Evolutionary conservation across 345 rosid species (phyloP).

Genomic region (Ceriops decandra): DNA sequence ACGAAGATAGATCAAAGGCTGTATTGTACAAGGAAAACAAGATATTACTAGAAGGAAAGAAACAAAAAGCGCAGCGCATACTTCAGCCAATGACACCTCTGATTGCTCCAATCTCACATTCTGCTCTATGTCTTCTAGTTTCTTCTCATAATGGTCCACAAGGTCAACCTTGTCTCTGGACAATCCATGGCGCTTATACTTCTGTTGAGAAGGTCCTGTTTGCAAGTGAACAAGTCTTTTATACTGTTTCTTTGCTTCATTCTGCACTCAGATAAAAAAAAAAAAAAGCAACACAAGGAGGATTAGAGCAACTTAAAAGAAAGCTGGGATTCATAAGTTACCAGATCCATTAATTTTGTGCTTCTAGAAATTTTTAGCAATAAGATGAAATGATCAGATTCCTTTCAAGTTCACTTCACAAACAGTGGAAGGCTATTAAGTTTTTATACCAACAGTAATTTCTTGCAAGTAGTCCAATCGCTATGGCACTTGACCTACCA

Average conservation of each 20-base stretch:
- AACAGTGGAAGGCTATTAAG: neutral
- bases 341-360: neutral
- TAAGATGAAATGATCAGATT: neutral
- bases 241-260: slow-evolving; percentile 50
- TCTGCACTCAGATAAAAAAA: slow-evolving; percentile 32
- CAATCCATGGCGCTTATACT: slow-evolving; percentile 37
- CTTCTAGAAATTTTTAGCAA: neutral
- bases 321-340: neutral
- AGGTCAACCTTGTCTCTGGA: slow-evolving; percentile 52
- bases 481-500: too few relatives aligned
- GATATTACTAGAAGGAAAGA: slow-evolving; percentile 1
- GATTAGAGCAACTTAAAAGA: slow-evolving; percentile 1
- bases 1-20: slow-evolving; percentile 1
- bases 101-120: slow-evolving; percentile 63
- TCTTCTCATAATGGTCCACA: slow-evolving; percentile 63
- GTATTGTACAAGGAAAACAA: neutral
- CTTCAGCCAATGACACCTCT: slow-evolving; percentile 58
- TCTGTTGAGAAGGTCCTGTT: slow-evolving; percentile 41
- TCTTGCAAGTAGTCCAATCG: too few relatives aligned
- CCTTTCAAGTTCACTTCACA: neutral
- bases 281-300: neutral
- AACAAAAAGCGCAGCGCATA: slow-evolving; percentile 28
- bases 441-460: neutral
- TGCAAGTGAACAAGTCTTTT: slow-evolving; percentile 45
- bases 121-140: slow-evolving; percentile 62